Conservation (phyloP, 2,329 filamentous ascomycete species). For the Claviceps cyperi region DNA sequence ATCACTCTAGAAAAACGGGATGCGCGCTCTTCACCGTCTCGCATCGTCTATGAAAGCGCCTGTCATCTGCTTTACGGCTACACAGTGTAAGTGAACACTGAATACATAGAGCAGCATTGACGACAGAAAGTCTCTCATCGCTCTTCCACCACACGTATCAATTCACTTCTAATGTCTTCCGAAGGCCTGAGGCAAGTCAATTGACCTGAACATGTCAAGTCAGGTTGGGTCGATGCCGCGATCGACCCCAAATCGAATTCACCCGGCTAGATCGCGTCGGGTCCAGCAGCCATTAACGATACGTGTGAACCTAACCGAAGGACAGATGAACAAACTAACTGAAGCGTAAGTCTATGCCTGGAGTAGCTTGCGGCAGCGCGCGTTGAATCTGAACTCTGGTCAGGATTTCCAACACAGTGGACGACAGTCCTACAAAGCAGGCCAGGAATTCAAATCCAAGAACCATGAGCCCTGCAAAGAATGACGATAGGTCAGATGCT, state of each 20-base stretch:
- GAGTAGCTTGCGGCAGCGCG: neutral
- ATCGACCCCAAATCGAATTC: constrained; percentile 15
- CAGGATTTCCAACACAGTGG: constrained; percentile 19
- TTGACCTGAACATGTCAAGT: neutral
- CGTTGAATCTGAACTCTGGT: neutral
- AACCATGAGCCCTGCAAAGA: neutral
- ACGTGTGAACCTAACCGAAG: constrained; percentile 33
- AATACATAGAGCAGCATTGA: neutral
- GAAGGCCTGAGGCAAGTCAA: neutral
- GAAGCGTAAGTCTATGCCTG: constrained; percentile 23
- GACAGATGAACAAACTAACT: constrained; percentile 32
- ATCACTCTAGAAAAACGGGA: no score
- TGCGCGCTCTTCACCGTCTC: no score
- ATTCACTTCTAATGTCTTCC: neutral
- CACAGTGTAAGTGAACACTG: no score
- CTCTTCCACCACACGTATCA: neutral
- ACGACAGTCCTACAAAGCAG: constrained; percentile 13
- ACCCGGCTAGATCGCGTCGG: constrained; percentile 13
- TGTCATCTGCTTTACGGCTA: no score
- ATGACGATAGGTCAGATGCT: neutral
- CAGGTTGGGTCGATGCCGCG: neutral
- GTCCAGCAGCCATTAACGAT: constrained; percentile 27
- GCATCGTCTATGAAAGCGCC: no score
- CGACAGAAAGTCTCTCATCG: neutral
- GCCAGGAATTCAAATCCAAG: constrained; percentile 4